A percentile compares a stretch with the other conserved stretches of the same genome.
These are phyloP conservation scores for Phragmites australis DNA, from an alignment of 176 grass and related monocot genomes.

Conservation along the genomic window DNA sequence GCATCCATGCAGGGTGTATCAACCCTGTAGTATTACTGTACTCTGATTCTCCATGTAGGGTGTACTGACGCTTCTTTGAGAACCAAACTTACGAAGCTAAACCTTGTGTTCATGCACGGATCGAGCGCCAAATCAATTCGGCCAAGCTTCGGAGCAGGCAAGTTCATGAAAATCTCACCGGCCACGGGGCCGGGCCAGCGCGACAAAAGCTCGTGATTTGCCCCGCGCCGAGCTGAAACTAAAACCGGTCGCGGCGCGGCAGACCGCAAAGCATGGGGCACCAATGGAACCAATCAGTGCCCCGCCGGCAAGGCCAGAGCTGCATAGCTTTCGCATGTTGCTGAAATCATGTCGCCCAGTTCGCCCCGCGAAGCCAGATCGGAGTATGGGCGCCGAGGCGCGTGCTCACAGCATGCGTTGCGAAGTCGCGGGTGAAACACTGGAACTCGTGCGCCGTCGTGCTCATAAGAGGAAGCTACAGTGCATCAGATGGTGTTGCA, in stretches of 20 bases:
- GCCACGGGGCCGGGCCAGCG: background rate
- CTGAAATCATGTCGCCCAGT: background rate
- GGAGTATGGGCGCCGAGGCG: background rate
- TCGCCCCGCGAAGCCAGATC: background rate
- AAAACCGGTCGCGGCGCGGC: background rate
- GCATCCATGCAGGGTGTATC: background rate
- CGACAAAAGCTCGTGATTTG: constrained; percentile 1
- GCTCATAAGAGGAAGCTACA: background rate
- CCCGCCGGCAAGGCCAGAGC: background rate
- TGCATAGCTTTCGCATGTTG: background rate
- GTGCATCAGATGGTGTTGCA: too few species aligned
- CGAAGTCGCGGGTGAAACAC: background rate
- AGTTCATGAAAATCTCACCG: background rate
- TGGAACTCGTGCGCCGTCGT: background rate
- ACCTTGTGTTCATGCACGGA: background rate
- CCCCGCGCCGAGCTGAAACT: background rate
- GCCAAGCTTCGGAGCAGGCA: background rate
- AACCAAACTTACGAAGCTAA: background rate
- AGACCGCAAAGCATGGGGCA: background rate
- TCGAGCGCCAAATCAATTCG: background rate
- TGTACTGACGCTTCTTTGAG: background rate
- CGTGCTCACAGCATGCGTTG: background rate
- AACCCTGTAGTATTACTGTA: background rate
- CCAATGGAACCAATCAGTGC: constrained; percentile 1
- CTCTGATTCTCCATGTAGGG: background rate